Evolutionary conservation across 78 protist genomes (phyloP).

Genomic region (Monocercomonoides exilis): DNA sequence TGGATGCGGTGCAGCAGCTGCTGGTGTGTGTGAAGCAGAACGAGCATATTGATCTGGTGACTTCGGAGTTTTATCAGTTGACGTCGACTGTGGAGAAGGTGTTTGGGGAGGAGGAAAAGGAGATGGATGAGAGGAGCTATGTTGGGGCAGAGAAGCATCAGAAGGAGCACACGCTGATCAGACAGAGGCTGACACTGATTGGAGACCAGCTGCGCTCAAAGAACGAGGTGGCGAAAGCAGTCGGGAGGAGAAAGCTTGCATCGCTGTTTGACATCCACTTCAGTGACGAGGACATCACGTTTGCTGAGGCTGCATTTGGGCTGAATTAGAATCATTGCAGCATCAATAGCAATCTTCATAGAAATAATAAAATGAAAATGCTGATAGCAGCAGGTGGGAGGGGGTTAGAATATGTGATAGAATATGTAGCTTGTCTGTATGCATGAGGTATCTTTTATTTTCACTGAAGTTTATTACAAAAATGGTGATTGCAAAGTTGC

Average conservation of each 20-base stretch:
- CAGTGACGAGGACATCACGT: not conserved
- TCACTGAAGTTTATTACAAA: no score
- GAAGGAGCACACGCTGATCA: not conserved
- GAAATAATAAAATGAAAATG: no score
- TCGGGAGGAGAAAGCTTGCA: not conserved
- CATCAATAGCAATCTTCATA: no score
- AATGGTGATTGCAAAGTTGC: no score
- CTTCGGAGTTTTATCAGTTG: not conserved
- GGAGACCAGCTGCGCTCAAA: not conserved
- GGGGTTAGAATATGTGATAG: no score
- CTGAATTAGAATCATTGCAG: no score
- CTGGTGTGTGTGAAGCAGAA: not conserved
- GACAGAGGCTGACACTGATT: not conserved
- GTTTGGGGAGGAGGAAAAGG: not conserved
- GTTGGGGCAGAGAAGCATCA: not conserved
- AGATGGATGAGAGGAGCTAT: not conserved
- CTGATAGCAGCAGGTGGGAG: no score
- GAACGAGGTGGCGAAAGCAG: not conserved
- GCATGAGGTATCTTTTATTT: no score
- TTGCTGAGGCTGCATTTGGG: no score
- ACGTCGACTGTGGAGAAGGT: not conserved
- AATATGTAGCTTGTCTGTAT: no score
- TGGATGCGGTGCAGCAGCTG: not conserved
- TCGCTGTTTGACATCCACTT: not conserved
- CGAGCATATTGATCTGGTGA: not conserved